Conservation (phyloP, 2,329 filamentous ascomycete genomes). For the Triangularia verruculosa region DNA sequence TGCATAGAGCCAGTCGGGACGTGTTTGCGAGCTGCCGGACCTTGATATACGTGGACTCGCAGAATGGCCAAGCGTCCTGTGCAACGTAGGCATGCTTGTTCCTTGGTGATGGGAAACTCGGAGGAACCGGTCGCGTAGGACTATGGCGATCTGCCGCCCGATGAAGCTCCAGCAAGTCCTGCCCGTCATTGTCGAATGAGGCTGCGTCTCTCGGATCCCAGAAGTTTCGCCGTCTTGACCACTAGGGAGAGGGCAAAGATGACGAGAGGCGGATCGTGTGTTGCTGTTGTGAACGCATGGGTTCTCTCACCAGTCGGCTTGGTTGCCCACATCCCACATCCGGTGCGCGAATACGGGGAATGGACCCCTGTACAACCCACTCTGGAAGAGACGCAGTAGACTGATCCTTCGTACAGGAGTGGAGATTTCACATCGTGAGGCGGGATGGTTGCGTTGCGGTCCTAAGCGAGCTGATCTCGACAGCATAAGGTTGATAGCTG, state of each 20-base stretch:
- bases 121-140: neutral
- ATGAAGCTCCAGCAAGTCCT: neutral
- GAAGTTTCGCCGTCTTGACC: no score
- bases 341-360: neutral
- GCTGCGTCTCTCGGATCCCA: neutral
- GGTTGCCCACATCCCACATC: neutral
- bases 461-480: neutral
- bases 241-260: no score
- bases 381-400: neutral
- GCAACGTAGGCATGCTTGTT: neutral
- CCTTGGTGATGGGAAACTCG: neutral
- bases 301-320: neutral
- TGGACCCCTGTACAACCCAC: neutral
- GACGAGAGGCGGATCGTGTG: neutral
- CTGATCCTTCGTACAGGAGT: neutral
- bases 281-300: neutral
- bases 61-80: neutral
- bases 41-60: neutral
- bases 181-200: neutral
- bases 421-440: neutral
- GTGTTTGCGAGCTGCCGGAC: neutral
- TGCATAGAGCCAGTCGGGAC: conserved; percentile 1
- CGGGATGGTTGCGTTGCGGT: neutral
- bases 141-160: conserved; percentile 2
- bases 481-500: neutral